These are phyloP conservation scores for Fusarium robinianum DNA, from an alignment of 2,329 filamentous ascomycete genomes.

Conservation along the genomic window DNA sequence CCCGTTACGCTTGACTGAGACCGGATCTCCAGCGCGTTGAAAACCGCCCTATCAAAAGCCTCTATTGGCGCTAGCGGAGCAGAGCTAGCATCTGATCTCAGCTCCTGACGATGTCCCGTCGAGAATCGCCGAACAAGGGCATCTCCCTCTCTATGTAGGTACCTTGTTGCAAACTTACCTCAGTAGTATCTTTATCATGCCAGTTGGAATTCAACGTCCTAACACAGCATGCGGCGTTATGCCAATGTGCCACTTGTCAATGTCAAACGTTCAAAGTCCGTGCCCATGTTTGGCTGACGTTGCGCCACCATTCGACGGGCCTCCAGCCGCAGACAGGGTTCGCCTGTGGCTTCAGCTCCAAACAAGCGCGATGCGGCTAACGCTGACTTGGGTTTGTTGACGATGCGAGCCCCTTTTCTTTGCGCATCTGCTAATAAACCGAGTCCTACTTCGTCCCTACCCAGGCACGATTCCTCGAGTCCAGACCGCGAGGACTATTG, in stretches of 20 bases:
- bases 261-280: too few relatives aligned
- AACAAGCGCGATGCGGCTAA: constrained; percentile 20
- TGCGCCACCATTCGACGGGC: background rate
- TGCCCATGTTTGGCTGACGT: background rate
- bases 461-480: too few relatives aligned
- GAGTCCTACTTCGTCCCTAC: too few relatives aligned
- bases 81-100: constrained; percentile 15
- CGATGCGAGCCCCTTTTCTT: constrained; percentile 22
- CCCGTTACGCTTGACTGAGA: constrained; percentile 22
- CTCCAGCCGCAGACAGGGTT: constrained; percentile 18
- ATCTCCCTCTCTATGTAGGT: too few relatives aligned
- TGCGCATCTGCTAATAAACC: too few relatives aligned
- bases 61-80: constrained; percentile 14
- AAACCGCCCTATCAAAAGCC: constrained; percentile 19
- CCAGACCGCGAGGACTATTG: too few relatives aligned
- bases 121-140: too few relatives aligned
- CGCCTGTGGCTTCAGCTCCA: constrained; percentile 19
- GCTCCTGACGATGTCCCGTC: constrained; percentile 15
- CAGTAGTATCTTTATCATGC: too few relatives aligned
- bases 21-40: constrained; percentile 22
- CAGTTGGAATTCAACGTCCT: too few relatives aligned
- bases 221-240: too few relatives aligned
- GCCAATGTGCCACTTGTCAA: too few relatives aligned
- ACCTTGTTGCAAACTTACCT: too few relatives aligned
- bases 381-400: background rate